Evolutionary conservation across 768 basidiomycete species (phyloP), one percentile per base, ranked within the genome.

Genomic region (Termitomyces sp.): DNA sequence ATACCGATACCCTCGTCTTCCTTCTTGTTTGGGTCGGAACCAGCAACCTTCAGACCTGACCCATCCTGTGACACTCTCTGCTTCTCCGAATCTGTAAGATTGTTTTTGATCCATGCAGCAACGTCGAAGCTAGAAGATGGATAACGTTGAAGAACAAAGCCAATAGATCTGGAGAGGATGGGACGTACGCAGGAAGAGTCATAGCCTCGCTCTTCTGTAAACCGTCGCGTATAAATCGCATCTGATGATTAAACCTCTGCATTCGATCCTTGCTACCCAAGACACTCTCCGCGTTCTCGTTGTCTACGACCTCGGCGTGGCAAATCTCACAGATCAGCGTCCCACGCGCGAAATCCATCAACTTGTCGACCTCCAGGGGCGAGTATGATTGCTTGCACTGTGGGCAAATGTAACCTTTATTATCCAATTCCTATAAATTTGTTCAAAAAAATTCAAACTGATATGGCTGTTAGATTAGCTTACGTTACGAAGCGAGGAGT

Each of bases 401-500:
- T 2, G 94, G 90, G 73, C 96, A 99, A 60, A 96, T 87, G 73
- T 96, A 98, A n/a, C 96, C 97, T 75, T 96, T 93, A 72, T 95
- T 92, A 64, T 96, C 94, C 63, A 97, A 86, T 78, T 98, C 94
- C 96, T 97, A 69, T 18, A 54, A 33, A 51, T 42, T 38, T 48
- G 28, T 49, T n/a, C 13, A 52, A 33, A 48, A 44, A 28, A 44
- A 20, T 44, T 20, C 22, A 12, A 42, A 40, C 3, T 32, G 49
- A 40, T 36, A 24, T 28, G 28, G 28, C 40, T 50, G 36, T 15
- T 28, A 16, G 12, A n/a, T 2, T 49, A 33, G 78, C 85, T 60
- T 62, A 94, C 96, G 74, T 96, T 94, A 65, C 94, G 89, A 66
- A 96, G 79, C 57, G 88, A 88, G 36, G 90, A 88, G 75, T 98